Evolutionary conservation across 306 rosid genomes (phyloP), one percentile per base, ranked within the genome.

Genomic region (Corylus americana): DNA sequence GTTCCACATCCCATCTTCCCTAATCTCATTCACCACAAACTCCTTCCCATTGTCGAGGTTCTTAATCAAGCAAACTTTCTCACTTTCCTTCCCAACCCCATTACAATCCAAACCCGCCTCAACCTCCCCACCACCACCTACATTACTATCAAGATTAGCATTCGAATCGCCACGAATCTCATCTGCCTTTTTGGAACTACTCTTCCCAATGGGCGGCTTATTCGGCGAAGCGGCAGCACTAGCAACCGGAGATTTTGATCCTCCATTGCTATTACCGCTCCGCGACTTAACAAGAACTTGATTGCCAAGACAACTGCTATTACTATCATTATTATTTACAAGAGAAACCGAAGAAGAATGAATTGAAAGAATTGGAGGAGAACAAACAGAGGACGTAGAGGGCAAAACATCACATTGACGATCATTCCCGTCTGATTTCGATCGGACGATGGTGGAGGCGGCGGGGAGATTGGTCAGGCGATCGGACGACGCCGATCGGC

Each of bases 41-140:
- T 90, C 99, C 57, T 89, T 89, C 35, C 99, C 98, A 74, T 91
- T 95, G 17, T 95, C 97, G n/a, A 95, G 97, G 86, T 95, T 92
- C 77, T 91, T 89, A 74, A 95, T 95, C 0, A 92, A 91, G 68
- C 96, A 91, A 10, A 68, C 92, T 64, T 78, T 75, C 8, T 89
- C 91, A n/a, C 74, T 69, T 14, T 73, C 87, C 62, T 49, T 31
- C 14, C 71, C 82, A 70, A 64, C 74, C 22, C 72, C 89, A 78
- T 79, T 76, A 77, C 82, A 80, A 11, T 31, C 84, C 63, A 49
- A 57, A 61, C 70, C 88, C 39, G 61, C 81, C 20, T 67, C 72
- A 18, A n/a, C 70, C 73, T 71, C 84, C 37, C 74, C 80, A 20
- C 22, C 79, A 4, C 35, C 81, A 73, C 72, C 7, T 47, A 37